Evolutionary conservation across 1,284 basidiomycete genomes (phyloP).

Genomic region (Rhodofomes roseus): DNA sequence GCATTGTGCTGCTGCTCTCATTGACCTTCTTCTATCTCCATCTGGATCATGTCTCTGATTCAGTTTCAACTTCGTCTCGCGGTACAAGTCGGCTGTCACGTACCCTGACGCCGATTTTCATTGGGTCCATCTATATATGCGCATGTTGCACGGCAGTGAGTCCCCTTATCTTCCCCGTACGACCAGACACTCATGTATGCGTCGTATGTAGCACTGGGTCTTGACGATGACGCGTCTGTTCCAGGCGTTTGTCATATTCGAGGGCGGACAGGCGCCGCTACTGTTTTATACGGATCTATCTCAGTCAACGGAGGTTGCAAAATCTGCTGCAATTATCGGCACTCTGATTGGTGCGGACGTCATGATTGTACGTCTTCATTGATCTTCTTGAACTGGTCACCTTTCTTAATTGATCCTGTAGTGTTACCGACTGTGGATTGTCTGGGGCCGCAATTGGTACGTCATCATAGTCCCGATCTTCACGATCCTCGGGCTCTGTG

Average conservation of each 20-base stretch:
- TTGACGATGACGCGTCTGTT: constrained; percentile 4
- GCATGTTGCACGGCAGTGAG: neutral
- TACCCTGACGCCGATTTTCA: constrained; percentile 1
- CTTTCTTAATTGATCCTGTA: neutral
- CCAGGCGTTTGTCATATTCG: constrained; percentile 5
- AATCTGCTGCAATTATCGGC: neutral
- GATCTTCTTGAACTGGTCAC: neutral
- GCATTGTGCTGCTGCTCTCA: constrained; percentile 3
- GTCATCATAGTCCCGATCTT: constrained; percentile 1
- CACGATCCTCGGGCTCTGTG: neutral
- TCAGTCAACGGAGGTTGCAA: constrained; percentile 2
- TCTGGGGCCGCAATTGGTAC: constrained; percentile 3
- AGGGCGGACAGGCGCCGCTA: neutral
- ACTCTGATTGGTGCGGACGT: constrained; percentile 1
- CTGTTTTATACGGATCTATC: neutral
- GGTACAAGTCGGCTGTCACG: neutral
- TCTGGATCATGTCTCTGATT: neutral
- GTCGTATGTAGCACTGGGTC: constrained; percentile 1
- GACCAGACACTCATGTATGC: neutral
- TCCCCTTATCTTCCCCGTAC: neutral
- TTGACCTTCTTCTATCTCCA: constrained; percentile 1
- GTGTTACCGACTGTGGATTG: constrained; percentile 5
- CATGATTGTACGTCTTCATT: neutral
- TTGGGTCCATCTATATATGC: neutral
- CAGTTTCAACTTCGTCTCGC: neutral